phyloP scores from a whole-genome alignment of 257 asterid genomes.

The Nicotiana benthamiana region DNA sequence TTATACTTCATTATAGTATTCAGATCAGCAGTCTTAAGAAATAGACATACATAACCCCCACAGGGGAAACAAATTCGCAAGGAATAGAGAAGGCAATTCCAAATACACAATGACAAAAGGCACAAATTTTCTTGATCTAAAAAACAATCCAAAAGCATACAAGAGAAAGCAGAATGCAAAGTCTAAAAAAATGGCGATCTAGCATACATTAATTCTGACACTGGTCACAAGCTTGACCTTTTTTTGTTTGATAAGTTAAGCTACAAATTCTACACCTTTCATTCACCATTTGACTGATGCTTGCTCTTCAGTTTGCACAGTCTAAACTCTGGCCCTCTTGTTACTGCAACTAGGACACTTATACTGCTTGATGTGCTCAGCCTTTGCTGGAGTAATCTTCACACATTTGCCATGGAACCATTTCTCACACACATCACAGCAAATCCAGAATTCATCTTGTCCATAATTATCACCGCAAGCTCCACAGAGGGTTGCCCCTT shows the following conservation, averaged over 20 bases:
- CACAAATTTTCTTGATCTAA: background rate
- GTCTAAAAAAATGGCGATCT: background rate
- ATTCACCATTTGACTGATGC: background rate
- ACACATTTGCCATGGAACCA: constrained; percentile 13
- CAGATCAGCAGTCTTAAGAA: no score
- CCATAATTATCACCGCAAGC: constrained; percentile 1
- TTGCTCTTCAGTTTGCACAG: background rate
- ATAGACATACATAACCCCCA: no score
- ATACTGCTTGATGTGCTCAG: background rate
- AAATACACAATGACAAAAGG: background rate
- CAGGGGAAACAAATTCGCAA: no score
- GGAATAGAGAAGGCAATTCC: no score
- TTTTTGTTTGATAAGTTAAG: background rate
- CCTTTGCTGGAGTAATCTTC: constrained; percentile 8
- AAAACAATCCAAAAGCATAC: background rate
- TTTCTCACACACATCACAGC: constrained; percentile 2
- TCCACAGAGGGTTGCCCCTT: background rate
- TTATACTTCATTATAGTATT: no score
- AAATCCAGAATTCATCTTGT: constrained; percentile 9
- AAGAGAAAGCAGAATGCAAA: background rate
- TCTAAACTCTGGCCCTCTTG: no score
- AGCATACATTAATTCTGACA: background rate
- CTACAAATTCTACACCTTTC: background rate
- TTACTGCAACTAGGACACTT: no score
- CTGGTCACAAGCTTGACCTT: background rate